These are phyloP conservation scores for Penicillium tannophilum DNA, from an alignment of 495 filamentous ascomycete species.

Conservation along the genomic window DNA sequence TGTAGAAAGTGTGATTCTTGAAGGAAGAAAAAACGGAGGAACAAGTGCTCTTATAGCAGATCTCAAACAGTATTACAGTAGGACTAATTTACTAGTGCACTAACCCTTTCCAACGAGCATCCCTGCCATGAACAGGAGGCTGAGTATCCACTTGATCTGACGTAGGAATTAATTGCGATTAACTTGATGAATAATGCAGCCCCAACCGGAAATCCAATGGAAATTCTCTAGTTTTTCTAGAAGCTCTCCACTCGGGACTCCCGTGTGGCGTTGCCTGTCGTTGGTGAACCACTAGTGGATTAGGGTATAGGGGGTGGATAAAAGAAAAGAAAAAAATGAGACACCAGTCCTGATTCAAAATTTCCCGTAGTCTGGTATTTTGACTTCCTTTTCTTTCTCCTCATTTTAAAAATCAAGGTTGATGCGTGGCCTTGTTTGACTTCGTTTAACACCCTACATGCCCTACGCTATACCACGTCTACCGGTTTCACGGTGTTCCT, in stretches of 20 bases:
- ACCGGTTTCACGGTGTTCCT: constrained; percentile 4
- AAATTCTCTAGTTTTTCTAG: constrained; percentile 43
- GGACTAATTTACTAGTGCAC: constrained; percentile 16
- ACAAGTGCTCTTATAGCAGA: constrained; percentile 24
- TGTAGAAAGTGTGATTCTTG: constrained; percentile 1
- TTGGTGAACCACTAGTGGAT: constrained; percentile 29
- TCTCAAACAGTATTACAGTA: constrained; percentile 18
- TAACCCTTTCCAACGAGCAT: constrained; percentile 25
- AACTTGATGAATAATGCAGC: constrained; percentile 26
- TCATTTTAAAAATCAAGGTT: not conserved
- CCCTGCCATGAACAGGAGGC: constrained; percentile 46
- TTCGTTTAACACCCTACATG: not conserved
- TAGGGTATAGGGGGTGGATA: constrained; percentile 11
- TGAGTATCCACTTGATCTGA: constrained; percentile 39
- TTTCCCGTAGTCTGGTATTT: not conserved
- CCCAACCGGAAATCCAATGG: constrained; percentile 42
- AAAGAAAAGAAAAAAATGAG: constrained; percentile 6
- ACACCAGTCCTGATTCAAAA: not conserved
- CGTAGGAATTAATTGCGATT: constrained; percentile 35
- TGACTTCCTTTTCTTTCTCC: not conserved
- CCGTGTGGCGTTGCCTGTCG: constrained; percentile 26
- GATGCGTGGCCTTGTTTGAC: no score
- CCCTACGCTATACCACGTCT: not conserved
- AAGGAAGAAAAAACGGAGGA: constrained; percentile 13
- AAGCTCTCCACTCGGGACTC: constrained; percentile 36